These are phyloP conservation scores for Paraurostyla sp. DNA, from an alignment of 73 alveolate genomes.

Conservation along the genomic window DNA sequence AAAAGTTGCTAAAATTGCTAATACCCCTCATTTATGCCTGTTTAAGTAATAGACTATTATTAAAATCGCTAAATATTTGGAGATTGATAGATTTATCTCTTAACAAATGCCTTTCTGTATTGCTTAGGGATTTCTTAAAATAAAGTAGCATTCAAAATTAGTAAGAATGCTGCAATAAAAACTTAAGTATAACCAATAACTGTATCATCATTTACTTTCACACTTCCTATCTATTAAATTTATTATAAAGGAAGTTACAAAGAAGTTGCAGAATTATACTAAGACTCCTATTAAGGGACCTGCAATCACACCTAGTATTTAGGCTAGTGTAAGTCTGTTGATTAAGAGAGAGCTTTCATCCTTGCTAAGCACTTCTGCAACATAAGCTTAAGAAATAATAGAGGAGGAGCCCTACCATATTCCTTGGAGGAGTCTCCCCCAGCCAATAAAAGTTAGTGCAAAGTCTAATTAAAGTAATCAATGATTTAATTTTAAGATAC, in stretches of 20 bases:
- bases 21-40: slow-evolving; percentile 43
- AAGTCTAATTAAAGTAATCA: not conserved
- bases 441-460: not conserved
- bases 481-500: not conserved
- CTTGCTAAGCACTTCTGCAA: slow-evolving; percentile 16
- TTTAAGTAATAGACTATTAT: slow-evolving; percentile 10
- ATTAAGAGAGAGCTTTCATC: not conserved
- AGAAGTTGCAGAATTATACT: not conserved
- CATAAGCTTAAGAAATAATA: slow-evolving; percentile 3
- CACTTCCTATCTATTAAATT: not conserved
- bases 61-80: no score
- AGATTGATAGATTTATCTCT: no score
- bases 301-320: not conserved
- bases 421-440: slow-evolving; percentile 24
- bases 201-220: not conserved
- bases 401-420: slow-evolving; percentile 29
- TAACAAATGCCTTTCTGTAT: not conserved
- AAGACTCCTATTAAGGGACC: slow-evolving; percentile 26
- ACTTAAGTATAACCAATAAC: slow-evolving; percentile 9
- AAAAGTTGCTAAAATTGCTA: slow-evolving; percentile 6
- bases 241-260: not conserved
- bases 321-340: slow-evolving; percentile 2
- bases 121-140: slow-evolving; percentile 21
- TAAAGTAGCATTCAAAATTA: not conserved
- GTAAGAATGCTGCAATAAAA: no score